Percentiles rank a stretch among this genome's conserved stretches.
These are phyloP conservation scores for Cercospora sp. DNA, from an alignment of 2,329 filamentous ascomycete species.

Conservation along the genomic window DNA sequence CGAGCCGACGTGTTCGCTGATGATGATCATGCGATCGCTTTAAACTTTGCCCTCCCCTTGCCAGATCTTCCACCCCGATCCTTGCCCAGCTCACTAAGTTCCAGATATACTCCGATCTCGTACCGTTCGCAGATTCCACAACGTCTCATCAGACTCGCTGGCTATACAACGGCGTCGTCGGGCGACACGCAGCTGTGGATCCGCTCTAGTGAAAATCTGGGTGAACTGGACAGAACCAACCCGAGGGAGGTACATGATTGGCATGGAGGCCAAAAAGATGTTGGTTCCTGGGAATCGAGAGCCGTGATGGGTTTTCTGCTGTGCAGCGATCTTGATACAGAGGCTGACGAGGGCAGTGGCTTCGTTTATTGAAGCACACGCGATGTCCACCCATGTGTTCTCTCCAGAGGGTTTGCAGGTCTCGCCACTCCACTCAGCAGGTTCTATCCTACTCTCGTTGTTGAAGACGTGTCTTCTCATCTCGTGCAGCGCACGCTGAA, in stretches of 20 bases:
- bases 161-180: neutral
- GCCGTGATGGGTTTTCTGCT: neutral
- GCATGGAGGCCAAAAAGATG: neutral
- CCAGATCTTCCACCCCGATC: neutral
- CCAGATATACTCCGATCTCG: conserved; percentile 14
- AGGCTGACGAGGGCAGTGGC: neutral
- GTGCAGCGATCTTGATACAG: neutral
- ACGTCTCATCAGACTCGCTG: neutral
- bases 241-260: neutral
- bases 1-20: neutral
- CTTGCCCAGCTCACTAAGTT: neutral
- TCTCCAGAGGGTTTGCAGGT: neutral
- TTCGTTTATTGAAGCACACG: neutral
- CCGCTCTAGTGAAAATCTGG: neutral
- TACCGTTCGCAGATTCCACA: conserved; percentile 1
- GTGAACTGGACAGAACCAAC: neutral
- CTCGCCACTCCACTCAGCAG: neutral
- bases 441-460: neutral
- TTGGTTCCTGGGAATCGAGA: neutral
- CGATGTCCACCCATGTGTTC: neutral
- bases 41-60: neutral
- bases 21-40: neutral
- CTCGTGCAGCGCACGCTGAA: neutral
- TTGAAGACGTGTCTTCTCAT: neutral
- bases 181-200: neutral